Conservation (phyloP, 1,284 basidiomycete species). For the Sporisorium scitamineum region DNA sequence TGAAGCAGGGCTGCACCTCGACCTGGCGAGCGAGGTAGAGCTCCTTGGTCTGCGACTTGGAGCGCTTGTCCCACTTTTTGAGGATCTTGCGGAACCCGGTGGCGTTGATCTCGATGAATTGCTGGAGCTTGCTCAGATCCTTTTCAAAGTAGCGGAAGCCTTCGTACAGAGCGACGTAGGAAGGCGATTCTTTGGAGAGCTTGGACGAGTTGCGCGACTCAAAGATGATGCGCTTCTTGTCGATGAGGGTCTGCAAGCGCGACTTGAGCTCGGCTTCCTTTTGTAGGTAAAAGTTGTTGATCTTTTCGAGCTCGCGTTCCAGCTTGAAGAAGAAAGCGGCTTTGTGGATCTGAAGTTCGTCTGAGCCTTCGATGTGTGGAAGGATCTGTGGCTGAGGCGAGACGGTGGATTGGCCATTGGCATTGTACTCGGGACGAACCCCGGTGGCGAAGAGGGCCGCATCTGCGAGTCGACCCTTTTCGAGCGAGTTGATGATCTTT, state of each 20-base stretch:
- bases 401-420: conserved; percentile 24
- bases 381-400: conserved; percentile 56
- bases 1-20: conserved; percentile 87
- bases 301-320: conserved; percentile 98
- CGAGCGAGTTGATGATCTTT: conserved; percentile 98
- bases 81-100: conserved; percentile 97
- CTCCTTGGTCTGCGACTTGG: conserved; percentile 93
- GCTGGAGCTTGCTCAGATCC: conserved; percentile 94
- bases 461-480: conserved; percentile 88
- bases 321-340: conserved; percentile 99
- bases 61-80: conserved; percentile 99
- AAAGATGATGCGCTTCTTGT: conserved; percentile 81
- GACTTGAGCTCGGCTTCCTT: conserved; percentile 93
- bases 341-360: conserved; percentile 78
- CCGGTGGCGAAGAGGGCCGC: conserved; percentile 87
- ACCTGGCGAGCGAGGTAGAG: conserved; percentile 96
- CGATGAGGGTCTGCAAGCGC: conserved; percentile 90
- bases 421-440: conserved; percentile 74
- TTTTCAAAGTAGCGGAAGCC: conserved; percentile 94
- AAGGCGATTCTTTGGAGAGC: conserved; percentile 64
- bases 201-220: conserved; percentile 51
- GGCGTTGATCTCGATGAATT: conserved; percentile 98
- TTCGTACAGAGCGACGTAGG: conserved; percentile 80
- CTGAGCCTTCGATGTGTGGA: conserved; percentile 52
- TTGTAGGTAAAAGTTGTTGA: conserved; percentile 98